phyloP scores from a whole-genome alignment of 2,329 filamentous ascomycete genomes.

The Sclerotinia minor region DNA sequence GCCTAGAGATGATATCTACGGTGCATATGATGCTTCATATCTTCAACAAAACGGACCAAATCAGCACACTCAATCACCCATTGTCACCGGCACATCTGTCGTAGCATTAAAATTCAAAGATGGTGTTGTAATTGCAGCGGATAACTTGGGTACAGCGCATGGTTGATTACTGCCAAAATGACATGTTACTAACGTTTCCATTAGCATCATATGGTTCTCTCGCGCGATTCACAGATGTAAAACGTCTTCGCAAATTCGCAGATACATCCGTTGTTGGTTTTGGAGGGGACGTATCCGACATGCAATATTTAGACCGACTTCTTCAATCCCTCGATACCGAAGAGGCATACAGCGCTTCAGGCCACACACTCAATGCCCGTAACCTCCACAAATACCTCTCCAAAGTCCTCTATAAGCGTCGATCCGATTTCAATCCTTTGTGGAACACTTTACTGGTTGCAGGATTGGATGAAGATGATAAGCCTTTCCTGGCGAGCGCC shows the following conservation, averaged over 20 bases:
- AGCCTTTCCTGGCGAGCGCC: slow-evolving; percentile 87
- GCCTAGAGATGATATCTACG: slow-evolving; percentile 97
- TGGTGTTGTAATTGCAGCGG: slow-evolving; percentile 93
- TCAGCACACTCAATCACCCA: slow-evolving; percentile 86
- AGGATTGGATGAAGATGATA: slow-evolving; percentile 74
- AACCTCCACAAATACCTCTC: slow-evolving; percentile 96
- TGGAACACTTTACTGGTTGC: slow-evolving; percentile 96
- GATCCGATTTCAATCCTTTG: slow-evolving; percentile 92
- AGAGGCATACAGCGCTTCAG: slow-evolving; percentile 71
- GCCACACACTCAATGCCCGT: slow-evolving; percentile 72
- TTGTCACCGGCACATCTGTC: slow-evolving; percentile 96
- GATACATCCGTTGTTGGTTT: slow-evolving; percentile 84
- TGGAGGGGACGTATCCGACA: slow-evolving; percentile 95
- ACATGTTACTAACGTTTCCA: slow-evolving; percentile 27
- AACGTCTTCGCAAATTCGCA: slow-evolving; percentile 89
- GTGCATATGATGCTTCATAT: slow-evolving; percentile 85
- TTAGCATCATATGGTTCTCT: slow-evolving; percentile 95
- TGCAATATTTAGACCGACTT: slow-evolving; percentile 96
- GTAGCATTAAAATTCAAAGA: slow-evolving; percentile 94
- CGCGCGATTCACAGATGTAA: slow-evolving; percentile 94
- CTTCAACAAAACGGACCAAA: slow-evolving; percentile 71
- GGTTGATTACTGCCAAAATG: background rate
- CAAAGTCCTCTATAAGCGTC: slow-evolving; percentile 94
- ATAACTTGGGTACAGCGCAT: slow-evolving; percentile 75
- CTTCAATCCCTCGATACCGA: slow-evolving; percentile 82